Evolutionary conservation across 2,329 filamentous ascomycete genomes (phyloP).

Genomic region (Verticillium klebahnii): DNA sequence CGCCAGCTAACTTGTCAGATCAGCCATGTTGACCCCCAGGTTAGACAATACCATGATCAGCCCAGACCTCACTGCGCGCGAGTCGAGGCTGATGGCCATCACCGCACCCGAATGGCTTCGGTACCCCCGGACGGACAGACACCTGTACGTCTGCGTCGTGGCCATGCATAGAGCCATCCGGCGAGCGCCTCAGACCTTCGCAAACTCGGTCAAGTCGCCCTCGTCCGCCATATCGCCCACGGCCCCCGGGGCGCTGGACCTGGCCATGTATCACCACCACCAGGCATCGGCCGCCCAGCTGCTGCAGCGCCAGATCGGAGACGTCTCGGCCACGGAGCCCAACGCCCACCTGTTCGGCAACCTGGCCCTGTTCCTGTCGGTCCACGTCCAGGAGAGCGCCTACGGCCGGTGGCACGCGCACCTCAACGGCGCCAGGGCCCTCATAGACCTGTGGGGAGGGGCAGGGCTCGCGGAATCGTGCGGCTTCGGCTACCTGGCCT

Average conservation of each 20-base stretch:
- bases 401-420: neutral
- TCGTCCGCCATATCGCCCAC: neutral
- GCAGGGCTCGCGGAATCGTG: neutral
- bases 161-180: neutral
- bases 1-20: no score
- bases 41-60: neutral
- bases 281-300: neutral
- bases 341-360: neutral
- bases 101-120: neutral
- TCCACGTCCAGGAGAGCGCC: neutral
- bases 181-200: neutral
- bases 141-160: slow-evolving; percentile 1
- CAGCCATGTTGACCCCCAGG: neutral
- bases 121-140: neutral
- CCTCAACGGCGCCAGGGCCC: neutral
- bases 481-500: neutral
- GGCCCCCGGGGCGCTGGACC: neutral
- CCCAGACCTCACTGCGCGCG: neutral
- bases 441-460: neutral
- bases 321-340: neutral
- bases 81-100: neutral
- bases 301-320: neutral
- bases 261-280: neutral
- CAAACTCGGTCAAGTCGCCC: neutral
- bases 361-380: neutral